Conservation (phyloP, 2,329 filamentous ascomycete genomes). For the Cryoendolithus antarcticus region DNA sequence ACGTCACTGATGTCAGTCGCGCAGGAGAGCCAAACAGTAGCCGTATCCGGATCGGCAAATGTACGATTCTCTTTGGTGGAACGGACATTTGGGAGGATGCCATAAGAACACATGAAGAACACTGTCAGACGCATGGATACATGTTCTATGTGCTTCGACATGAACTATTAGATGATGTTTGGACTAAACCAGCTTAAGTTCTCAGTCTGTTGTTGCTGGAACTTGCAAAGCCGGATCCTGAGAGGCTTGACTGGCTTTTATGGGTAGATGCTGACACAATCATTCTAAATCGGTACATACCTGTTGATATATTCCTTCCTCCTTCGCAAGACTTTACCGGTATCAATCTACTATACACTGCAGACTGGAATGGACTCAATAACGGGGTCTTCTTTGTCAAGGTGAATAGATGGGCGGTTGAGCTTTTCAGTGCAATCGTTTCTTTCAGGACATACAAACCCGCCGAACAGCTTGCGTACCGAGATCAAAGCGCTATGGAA, state of each 20-base stretch:
- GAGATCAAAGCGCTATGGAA: conserved; percentile 2
- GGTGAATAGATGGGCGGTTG: conserved; percentile 14
- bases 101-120: too few species aligned
- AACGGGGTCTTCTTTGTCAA: conserved; percentile 21
- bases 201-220: too few species aligned
- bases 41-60: too few species aligned
- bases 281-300: conserved; percentile 19
- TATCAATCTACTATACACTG: conserved; percentile 16
- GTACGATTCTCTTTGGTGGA: too few species aligned
- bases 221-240: background rate
- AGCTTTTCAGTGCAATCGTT: conserved; percentile 14
- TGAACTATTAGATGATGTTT: too few species aligned
- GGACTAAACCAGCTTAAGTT: too few species aligned
- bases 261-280: conserved; percentile 16
- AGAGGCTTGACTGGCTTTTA: conserved; percentile 1
- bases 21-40: too few species aligned
- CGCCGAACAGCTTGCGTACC: background rate
- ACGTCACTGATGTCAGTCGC: too few species aligned
- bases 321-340: conserved; percentile 16
- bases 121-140: too few species aligned
- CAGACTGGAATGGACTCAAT: conserved; percentile 19
- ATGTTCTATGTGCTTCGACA: too few species aligned
- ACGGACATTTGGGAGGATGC: too few species aligned
- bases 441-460: conserved; percentile 2
- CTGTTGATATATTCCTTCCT: conserved; percentile 22